These are phyloP conservation scores for Balansia obtecta DNA, from an alignment of 2,329 filamentous ascomycete genomes.

Conservation along the genomic window DNA sequence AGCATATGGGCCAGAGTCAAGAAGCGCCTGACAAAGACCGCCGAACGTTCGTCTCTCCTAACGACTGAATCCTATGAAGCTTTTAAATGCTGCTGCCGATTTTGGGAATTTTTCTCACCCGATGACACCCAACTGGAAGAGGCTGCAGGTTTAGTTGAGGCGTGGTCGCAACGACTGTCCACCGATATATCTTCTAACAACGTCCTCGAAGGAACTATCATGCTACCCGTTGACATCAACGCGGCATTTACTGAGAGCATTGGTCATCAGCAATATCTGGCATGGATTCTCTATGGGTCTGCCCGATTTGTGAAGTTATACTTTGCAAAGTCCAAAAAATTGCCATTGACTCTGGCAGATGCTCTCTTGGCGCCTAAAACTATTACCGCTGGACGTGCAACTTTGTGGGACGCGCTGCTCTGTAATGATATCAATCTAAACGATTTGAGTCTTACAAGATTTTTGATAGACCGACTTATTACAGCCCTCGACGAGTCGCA, in stretches of 20 bases:
- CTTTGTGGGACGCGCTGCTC: constrained; percentile 20
- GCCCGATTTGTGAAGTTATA: constrained; percentile 20
- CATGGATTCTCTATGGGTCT: constrained; percentile 21
- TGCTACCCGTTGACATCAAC: constrained; percentile 5
- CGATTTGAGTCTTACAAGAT: constrained; percentile 18
- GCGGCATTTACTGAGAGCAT: constrained; percentile 15
- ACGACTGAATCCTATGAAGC: constrained; percentile 27
- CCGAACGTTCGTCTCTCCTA: constrained; percentile 20
- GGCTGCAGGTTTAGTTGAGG: constrained; percentile 19
- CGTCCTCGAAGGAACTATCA: constrained; percentile 12
- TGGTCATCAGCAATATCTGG: constrained; percentile 19
- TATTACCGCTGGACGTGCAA: constrained; percentile 8
- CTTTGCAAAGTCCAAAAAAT: constrained; percentile 12
- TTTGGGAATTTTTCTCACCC: constrained; percentile 26
- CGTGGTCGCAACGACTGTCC: constrained; percentile 22
- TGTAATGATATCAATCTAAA: constrained; percentile 27
- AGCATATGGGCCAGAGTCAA: constrained; percentile 23
- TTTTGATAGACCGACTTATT: constrained; percentile 21
- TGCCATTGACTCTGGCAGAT: constrained; percentile 16
- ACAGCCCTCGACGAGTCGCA: constrained; percentile 16
- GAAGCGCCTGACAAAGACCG: constrained; percentile 18
- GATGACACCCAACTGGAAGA: constrained; percentile 19
- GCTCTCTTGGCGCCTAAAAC: constrained; percentile 11
- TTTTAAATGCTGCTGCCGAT: constrained; percentile 25
- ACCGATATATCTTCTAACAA: constrained; percentile 16